Percentiles rank a stretch among this genome's conserved stretches.
Evolutionary conservation across 306 rosid genomes (phyloP).

Genomic region (Hippophae tibetana): DNA sequence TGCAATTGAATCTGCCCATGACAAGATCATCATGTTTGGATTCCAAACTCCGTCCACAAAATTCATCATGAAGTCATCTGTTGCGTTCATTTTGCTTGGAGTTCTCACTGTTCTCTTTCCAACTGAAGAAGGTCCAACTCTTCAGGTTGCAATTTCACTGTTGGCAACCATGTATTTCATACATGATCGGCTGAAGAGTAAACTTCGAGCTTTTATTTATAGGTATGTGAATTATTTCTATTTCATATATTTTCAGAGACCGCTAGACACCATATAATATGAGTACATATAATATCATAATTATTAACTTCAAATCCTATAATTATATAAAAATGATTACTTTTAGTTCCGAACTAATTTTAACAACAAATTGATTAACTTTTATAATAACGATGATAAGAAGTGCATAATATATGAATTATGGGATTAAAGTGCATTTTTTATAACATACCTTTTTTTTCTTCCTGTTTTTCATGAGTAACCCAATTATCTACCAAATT

Average conservation of each 20-base stretch:
- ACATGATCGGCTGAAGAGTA: conserved; percentile 73
- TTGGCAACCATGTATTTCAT: conserved; percentile 72
- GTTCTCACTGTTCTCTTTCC: conserved; percentile 72
- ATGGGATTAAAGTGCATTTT: no score
- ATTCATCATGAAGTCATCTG: conserved; percentile 66
- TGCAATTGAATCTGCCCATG: conserved; percentile 93
- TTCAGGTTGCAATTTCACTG: conserved; percentile 85
- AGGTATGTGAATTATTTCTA: conserved; percentile 45
- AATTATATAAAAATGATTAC: no score
- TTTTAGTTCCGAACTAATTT: no score
- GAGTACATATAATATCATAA: no score
- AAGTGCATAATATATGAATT: no score
- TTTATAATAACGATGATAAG: no score
- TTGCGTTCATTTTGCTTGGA: conserved; percentile 60
- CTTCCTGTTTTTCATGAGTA: background rate
- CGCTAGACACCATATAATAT: background rate
- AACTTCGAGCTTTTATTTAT: conserved; percentile 58
- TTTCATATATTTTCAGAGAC: conserved; percentile 9
- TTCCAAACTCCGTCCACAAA: conserved; percentile 68
- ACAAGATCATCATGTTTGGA: conserved; percentile 84
- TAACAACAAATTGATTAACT: no score
- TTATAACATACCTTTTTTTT: background rate
- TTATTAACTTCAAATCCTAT: no score
- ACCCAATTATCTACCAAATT: background rate
- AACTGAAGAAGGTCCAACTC: conserved; percentile 96